phyloP scores from a whole-genome alignment of 139 green algal genomes.

The Pedinophyceae sp. region DNA sequence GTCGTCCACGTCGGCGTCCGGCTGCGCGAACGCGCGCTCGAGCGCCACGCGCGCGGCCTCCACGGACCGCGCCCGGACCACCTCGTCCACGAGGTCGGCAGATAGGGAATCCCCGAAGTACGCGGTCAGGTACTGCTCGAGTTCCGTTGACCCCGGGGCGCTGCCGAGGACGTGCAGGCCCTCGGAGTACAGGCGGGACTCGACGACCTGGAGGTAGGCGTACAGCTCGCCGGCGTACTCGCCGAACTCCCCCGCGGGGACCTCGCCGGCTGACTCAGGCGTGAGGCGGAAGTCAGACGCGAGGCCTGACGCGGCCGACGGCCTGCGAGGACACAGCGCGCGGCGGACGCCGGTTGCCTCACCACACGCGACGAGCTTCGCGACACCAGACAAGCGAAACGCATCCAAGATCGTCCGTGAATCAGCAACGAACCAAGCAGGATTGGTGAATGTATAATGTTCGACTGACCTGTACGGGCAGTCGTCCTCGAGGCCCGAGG shows the following conservation, averaged over 20 bases:
- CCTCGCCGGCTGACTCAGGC: too few species aligned
- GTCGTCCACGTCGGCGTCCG: not conserved
- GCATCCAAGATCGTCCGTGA: too few species aligned
- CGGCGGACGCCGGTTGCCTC: too few species aligned
- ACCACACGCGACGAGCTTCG: too few species aligned
- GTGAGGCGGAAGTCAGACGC: too few species aligned
- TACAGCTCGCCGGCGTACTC: conserved; percentile 58
- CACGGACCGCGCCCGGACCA: conserved; percentile 19
- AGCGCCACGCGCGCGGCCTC: conserved; percentile 17
- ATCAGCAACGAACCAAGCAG: too few species aligned
- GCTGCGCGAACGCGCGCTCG: conserved; percentile 12
- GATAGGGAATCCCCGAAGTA: conserved; percentile 54
- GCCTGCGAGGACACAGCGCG: too few species aligned
- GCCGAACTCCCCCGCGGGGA: conserved; percentile 28
- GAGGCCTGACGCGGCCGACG: too few species aligned
- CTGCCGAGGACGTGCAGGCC: conserved; percentile 82
- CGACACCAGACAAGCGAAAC: too few species aligned
- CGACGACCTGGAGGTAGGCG: conserved; percentile 75
- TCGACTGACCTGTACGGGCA: too few species aligned
- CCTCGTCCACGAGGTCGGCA: conserved; percentile 30
- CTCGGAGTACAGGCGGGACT: conserved; percentile 85
- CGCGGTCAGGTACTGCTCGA: conserved; percentile 48
- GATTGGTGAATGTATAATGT: too few species aligned
- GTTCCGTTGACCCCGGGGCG: conserved; percentile 26
- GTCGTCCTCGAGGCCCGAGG: conserved; percentile 45